Percentiles rank a stretch among this genome's conserved stretches.
phyloP scores from a whole-genome alignment of 306 rosid species.

The Acmispon strigosus region DNA sequence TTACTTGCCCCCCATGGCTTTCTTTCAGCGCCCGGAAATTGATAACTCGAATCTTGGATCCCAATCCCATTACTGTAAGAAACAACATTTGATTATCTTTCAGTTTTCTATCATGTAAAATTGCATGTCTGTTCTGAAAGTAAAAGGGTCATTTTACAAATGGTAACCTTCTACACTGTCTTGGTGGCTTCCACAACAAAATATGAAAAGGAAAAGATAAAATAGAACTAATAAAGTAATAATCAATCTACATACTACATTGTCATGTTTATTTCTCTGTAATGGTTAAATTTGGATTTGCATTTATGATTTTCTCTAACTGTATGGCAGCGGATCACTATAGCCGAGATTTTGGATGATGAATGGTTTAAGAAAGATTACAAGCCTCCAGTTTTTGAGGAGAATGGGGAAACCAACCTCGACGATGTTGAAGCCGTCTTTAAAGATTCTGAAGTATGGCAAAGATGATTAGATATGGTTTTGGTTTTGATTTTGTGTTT shows the following conservation, averaged over 20 bases:
- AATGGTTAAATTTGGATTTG: constrained; percentile 1
- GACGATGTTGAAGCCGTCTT: constrained; percentile 98
- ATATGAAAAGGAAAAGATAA: no score
- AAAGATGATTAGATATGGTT: constrained; percentile 13
- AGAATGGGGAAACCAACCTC: constrained; percentile 66
- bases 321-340: constrained; percentile 71
- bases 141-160: neutral
- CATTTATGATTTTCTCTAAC: constrained; percentile 18
- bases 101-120: constrained; percentile 7
- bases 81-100: neutral
- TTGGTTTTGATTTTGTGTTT: neutral
- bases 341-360: constrained; percentile 69
- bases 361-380: constrained; percentile 93
- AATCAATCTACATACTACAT: no score
- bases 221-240: no score
- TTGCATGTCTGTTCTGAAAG: neutral
- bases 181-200: neutral
- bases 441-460: constrained; percentile 84
- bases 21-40: constrained; percentile 88
- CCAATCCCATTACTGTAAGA: constrained; percentile 86
- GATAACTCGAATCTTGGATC: constrained; percentile 85
- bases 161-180: neutral
- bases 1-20: constrained; percentile 94
- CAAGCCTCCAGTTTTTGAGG: constrained; percentile 80
- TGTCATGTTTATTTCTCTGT: neutral